Conservation (phyloP, 441 rosid genomes). For the Gossypium aridum region DNA sequence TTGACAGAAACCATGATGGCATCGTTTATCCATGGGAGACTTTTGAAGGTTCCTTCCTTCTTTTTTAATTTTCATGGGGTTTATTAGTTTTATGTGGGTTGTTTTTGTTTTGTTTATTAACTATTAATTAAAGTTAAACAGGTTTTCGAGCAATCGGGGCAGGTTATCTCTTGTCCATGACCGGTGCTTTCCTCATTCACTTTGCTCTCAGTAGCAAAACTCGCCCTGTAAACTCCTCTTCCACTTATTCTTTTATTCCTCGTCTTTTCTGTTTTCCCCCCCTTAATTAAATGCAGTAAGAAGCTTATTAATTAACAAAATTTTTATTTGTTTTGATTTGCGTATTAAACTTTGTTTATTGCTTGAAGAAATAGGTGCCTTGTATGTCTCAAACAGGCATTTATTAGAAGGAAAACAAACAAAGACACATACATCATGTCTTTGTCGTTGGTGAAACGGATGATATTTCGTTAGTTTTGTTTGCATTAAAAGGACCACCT, state of each 20-base stretch:
- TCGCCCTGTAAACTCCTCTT: slow-evolving; percentile 48
- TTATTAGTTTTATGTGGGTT: background rate
- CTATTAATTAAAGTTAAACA: slow-evolving; percentile 15
- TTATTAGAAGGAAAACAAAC: background rate
- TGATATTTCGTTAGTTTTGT: background rate
- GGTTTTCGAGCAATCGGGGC: slow-evolving; percentile 82
- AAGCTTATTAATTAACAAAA: background rate
- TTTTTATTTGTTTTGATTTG: background rate
- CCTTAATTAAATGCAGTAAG: background rate
- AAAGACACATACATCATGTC: background rate
- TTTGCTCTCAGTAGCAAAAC: slow-evolving; percentile 60
- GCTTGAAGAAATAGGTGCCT: background rate
- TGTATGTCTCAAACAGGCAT: background rate
- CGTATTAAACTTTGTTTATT: background rate
- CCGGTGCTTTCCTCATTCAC: slow-evolving; percentile 49
- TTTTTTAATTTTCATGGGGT: background rate
- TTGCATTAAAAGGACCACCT: background rate
- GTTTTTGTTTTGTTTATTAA: background rate
- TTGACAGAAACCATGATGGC: slow-evolving; percentile 76
- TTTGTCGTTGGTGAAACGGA: no score
- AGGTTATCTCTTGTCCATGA: slow-evolving; percentile 38
- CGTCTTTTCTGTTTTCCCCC: no score
- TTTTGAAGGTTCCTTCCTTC: slow-evolving; percentile 47
- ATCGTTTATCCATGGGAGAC: slow-evolving; percentile 81
- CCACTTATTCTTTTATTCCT: background rate